These are phyloP conservation scores for Candida odintsovae DNA, from an alignment of 805 yeast species.

Conservation along the genomic window DNA sequence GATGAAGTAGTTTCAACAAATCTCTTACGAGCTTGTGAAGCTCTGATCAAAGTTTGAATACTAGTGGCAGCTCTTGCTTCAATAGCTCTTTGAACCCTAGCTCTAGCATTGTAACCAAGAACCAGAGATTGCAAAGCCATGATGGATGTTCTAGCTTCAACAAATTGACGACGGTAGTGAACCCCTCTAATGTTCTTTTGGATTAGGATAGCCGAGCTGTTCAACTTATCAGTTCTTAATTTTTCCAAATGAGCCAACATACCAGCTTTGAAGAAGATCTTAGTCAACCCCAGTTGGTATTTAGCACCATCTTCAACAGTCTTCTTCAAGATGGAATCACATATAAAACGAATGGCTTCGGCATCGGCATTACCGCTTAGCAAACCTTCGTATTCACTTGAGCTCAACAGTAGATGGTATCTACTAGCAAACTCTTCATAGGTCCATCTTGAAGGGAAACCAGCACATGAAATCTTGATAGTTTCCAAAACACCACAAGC, in stretches of 20 bases:
- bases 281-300: conserved; percentile 88
- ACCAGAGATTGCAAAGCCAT: conserved; percentile 50
- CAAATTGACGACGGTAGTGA: conserved; percentile 55
- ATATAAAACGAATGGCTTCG: conserved; percentile 55
- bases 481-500: conserved; percentile 99
- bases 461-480: conserved; percentile 93
- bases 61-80: conserved; percentile 58
- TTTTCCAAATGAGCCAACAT: conserved; percentile 90
- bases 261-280: conserved; percentile 95
- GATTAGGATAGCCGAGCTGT: conserved; percentile 71
- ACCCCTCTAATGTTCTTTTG: conserved; percentile 76
- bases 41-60: conserved; percentile 67
- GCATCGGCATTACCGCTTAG: conserved; percentile 46
- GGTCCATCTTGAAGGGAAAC: conserved; percentile 95
- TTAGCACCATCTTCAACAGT: conserved; percentile 62
- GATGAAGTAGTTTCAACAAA: conserved; percentile 23
- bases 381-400: conserved; percentile 61
- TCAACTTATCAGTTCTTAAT: conserved; percentile 71
- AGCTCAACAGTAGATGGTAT: conserved; percentile 75
- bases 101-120: conserved; percentile 61
- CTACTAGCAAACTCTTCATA: conserved; percentile 89
- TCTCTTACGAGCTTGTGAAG: conserved; percentile 40
- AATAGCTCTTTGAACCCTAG: conserved; percentile 45
- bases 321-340: conserved; percentile 58
- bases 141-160: conserved; percentile 49